A percentile compares a stretch with the other conserved stretches of the same genome.
Evolutionary conservation across 2,329 filamentous ascomycete genomes (phyloP).

Genomic region (Aspergillus pseudoterreus): DNA sequence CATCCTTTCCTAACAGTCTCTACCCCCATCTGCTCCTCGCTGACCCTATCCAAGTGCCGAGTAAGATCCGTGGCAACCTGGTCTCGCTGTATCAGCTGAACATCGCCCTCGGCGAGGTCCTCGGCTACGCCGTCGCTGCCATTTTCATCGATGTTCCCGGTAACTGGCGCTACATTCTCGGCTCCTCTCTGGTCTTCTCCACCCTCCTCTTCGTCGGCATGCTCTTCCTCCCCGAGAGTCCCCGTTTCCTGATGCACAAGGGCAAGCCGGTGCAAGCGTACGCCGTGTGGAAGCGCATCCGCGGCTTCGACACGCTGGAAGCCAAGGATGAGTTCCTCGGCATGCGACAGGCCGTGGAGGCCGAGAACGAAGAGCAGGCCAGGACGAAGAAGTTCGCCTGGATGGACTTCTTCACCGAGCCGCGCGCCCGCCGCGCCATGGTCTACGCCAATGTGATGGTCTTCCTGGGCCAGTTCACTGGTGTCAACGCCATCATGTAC

Average conservation of each 20-base stretch:
- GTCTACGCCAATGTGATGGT: slow-evolving; percentile 69
- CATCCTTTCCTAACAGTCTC: not conserved
- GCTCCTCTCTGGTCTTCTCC: slow-evolving; percentile 67
- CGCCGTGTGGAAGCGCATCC: slow-evolving; percentile 70
- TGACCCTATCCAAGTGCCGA: slow-evolving; percentile 48
- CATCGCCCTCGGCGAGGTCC: slow-evolving; percentile 69
- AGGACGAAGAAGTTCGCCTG: slow-evolving; percentile 60
- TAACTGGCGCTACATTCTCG: slow-evolving; percentile 72
- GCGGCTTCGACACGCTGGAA: slow-evolving; percentile 55
- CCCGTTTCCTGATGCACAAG: slow-evolving; percentile 69
- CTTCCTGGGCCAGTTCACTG: slow-evolving; percentile 66
- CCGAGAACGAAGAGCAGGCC: slow-evolving; percentile 52
- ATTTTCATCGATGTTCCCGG: slow-evolving; percentile 68
- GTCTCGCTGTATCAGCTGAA: slow-evolving; percentile 74
- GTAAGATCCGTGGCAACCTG: slow-evolving; percentile 64
- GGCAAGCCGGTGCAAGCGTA: slow-evolving; percentile 57
- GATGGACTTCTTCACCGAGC: slow-evolving; percentile 70
- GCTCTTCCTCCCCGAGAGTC: slow-evolving; percentile 67
- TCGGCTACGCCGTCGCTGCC: slow-evolving; percentile 69
- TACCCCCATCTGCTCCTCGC: slow-evolving; percentile 19
- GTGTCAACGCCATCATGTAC: slow-evolving; percentile 68
- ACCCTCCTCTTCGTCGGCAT: slow-evolving; percentile 62
- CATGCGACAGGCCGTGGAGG: slow-evolving; percentile 63
- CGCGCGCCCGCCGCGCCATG: slow-evolving; percentile 62
- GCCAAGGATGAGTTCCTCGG: slow-evolving; percentile 67